phyloP scores from a whole-genome alignment of 331 rosid genomes.

The Acacia concinna region DNA sequence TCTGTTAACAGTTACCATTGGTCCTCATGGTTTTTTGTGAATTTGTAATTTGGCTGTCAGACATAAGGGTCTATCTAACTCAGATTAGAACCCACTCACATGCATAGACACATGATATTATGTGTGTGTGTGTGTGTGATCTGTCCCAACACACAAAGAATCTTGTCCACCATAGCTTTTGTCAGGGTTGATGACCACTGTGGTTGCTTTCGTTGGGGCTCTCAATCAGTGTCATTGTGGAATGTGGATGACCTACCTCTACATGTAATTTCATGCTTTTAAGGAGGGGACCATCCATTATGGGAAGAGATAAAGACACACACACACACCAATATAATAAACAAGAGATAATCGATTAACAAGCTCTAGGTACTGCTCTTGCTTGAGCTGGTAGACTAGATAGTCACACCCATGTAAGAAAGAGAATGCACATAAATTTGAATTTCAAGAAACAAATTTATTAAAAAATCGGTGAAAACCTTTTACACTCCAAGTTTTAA shows the following conservation, averaged over 20 bases:
- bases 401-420: too few species aligned
- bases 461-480: too few species aligned
- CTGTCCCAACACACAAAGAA: slow-evolving; percentile 39
- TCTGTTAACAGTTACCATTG: slow-evolving; percentile 37
- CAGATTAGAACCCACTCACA: slow-evolving; percentile 46
- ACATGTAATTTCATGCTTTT: slow-evolving; percentile 36
- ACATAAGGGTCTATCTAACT: slow-evolving; percentile 25
- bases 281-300: slow-evolving; percentile 46
- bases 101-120: slow-evolving; percentile 48
- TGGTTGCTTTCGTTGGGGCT: slow-evolving; percentile 24
- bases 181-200: slow-evolving; percentile 37
- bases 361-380: too few species aligned
- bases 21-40: slow-evolving; percentile 43
- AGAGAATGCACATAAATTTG: too few species aligned
- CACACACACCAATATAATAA: slow-evolving; percentile 32
- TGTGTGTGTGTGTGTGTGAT: not conserved
- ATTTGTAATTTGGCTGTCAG: slow-evolving; percentile 47
- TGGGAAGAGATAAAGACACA: slow-evolving; percentile 15
- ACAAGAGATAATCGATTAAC: too few species aligned
- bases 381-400: too few species aligned
- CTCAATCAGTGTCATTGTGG: slow-evolving; percentile 41
- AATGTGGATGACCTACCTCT: slow-evolving; percentile 22
- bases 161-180: slow-evolving; percentile 63
- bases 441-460: too few species aligned
- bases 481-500: too few species aligned